These are phyloP conservation scores for Leccinum arenicola DNA, from an alignment of 768 basidiomycete species.

Conservation along the genomic window DNA sequence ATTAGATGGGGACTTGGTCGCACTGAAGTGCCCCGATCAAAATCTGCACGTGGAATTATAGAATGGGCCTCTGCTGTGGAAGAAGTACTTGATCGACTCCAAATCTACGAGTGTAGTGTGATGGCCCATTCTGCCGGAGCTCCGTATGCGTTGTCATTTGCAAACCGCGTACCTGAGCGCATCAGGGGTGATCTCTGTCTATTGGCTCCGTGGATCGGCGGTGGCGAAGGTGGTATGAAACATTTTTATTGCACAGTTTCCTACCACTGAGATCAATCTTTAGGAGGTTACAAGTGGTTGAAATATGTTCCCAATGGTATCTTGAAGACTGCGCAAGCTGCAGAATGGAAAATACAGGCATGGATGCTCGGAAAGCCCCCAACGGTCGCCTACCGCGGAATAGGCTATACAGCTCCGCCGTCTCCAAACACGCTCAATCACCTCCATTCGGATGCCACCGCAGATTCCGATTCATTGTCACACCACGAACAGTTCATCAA, in stretches of 20 bases:
- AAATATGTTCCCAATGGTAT: slow-evolving; percentile 94
- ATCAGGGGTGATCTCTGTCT: slow-evolving; percentile 84
- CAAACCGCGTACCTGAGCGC: slow-evolving; percentile 69
- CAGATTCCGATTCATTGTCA: slow-evolving; percentile 17
- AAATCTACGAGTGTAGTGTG: slow-evolving; percentile 77
- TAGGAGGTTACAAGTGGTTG: slow-evolving; percentile 91
- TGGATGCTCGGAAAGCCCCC: slow-evolving; percentile 98
- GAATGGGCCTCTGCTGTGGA: slow-evolving; percentile 92
- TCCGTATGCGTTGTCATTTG: slow-evolving; percentile 89
- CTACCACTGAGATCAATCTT: slow-evolving; percentile 13
- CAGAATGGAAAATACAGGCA: slow-evolving; percentile 95
- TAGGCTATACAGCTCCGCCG: slow-evolving; percentile 66
- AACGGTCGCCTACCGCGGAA: slow-evolving; percentile 77
- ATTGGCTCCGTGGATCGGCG: slow-evolving; percentile 95
- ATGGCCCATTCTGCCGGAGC: slow-evolving; percentile 96
- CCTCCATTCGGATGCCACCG: slow-evolving; percentile 17
- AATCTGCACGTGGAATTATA: slow-evolving; percentile 73
- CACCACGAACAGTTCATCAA: slow-evolving; percentile 22
- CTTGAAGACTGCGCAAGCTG: slow-evolving; percentile 92
- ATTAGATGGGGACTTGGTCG: slow-evolving; percentile 88
- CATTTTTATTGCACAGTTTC: background rate
- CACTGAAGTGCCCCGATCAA: slow-evolving; percentile 65
- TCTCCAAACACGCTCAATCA: slow-evolving; percentile 32
- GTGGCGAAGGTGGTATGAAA: slow-evolving; percentile 77
- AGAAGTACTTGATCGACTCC: slow-evolving; percentile 81